phyloP scores from a whole-genome alignment of 148 eudicot species.

The Diospyros kaki region DNA sequence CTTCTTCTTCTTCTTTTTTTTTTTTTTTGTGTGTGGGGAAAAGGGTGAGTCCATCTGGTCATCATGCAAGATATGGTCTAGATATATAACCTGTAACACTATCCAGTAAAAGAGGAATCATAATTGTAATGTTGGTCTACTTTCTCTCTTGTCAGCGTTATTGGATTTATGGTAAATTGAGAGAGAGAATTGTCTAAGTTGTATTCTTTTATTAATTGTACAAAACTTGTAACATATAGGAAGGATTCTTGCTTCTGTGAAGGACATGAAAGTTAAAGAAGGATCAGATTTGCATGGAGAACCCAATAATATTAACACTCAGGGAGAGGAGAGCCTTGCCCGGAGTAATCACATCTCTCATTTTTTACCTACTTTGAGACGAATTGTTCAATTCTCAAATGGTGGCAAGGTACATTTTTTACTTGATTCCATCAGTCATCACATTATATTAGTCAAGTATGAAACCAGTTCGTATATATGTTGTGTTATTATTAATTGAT shows the following conservation, averaged over 20 bases:
- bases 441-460: not conserved
- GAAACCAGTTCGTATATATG: not conserved
- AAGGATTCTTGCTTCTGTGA: conserved; percentile 62
- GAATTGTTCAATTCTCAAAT: conserved; percentile 95
- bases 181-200: not conserved
- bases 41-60: conserved; percentile 1
- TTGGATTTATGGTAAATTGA: not conserved
- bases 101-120: not conserved
- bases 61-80: not conserved
- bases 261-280: conserved; percentile 31
- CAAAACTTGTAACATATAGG: conserved; percentile 37
- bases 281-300: conserved; percentile 23
- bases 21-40: no score
- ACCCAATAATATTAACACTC: conserved; percentile 15
- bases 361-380: conserved; percentile 89
- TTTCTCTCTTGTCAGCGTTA: not conserved
- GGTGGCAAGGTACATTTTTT: conserved; percentile 69
- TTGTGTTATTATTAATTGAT: not conserved
- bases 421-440: not conserved
- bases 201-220: not conserved
- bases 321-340: conserved; percentile 20
- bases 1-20: no score
- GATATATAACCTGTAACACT: not conserved
- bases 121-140: not conserved
- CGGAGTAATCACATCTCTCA: conserved; percentile 47